A percentile compares a stretch with the other conserved stretches of the same genome.
These are phyloP conservation scores for Entomortierella chlamydospora DNA, from an alignment of 192 early-diverging fungal species.

Conservation along the genomic window DNA sequence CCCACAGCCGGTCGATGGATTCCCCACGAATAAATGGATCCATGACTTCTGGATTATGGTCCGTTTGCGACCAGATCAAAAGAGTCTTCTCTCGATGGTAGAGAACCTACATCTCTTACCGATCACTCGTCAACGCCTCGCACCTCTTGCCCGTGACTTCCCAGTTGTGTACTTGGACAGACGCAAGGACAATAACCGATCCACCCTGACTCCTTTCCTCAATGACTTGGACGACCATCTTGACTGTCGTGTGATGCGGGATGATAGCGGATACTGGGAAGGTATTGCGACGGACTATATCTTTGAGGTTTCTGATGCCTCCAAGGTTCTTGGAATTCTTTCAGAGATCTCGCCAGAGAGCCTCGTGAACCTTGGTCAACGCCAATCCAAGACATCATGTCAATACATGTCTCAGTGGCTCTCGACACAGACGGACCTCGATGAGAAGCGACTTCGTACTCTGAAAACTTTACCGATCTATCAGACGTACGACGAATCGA, in stretches of 20 bases:
- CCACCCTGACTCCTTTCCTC: background rate
- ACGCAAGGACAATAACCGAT: background rate
- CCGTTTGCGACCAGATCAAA: too few species aligned
- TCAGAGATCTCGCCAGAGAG: background rate
- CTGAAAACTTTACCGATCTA: slow-evolving; percentile 12
- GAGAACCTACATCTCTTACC: slow-evolving; percentile 1
- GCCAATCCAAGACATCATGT: background rate
- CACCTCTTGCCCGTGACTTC: background rate
- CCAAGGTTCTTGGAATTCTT: background rate
- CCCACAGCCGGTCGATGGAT: background rate
- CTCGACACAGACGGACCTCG: background rate
- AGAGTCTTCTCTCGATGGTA: too few species aligned
- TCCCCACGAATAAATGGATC: slow-evolving; percentile 25
- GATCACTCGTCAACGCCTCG: background rate
- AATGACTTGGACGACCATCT: background rate
- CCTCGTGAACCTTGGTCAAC: background rate
- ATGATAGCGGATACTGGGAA: background rate
- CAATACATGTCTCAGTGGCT: slow-evolving; percentile 11
- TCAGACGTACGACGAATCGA: background rate
- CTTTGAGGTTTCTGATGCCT: slow-evolving; percentile 1
- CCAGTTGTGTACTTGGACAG: background rate
- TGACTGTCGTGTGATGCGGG: background rate
- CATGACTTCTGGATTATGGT: slow-evolving; percentile 17
- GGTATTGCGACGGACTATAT: background rate
- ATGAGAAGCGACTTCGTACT: background rate